Evolutionary conservation across 257 asterid species (phyloP).

Genomic region (Leptodermis oblonga): DNA sequence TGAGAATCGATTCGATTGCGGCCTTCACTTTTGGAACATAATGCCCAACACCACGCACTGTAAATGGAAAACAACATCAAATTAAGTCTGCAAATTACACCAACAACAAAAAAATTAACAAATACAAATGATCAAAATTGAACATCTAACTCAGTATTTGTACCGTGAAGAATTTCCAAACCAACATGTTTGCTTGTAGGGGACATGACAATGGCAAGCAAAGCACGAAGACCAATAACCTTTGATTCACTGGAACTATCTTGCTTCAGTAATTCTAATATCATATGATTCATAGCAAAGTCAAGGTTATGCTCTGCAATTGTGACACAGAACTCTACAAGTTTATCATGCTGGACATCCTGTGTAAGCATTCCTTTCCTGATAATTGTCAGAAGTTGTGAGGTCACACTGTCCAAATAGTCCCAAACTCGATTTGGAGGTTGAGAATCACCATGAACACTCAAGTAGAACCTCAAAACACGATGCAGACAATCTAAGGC

Average conservation of each 20-base stretch:
- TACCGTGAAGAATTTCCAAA: slow-evolving; percentile 96
- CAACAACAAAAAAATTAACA: slow-evolving; percentile 11
- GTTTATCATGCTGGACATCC: slow-evolving; percentile 97
- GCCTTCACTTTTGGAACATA: slow-evolving; percentile 97
- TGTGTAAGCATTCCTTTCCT: slow-evolving; percentile 95
- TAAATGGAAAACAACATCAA: slow-evolving; percentile 28
- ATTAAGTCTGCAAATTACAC: slow-evolving; percentile 19
- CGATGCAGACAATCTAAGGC: slow-evolving; percentile 98
- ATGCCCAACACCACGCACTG: slow-evolving; percentile 96
- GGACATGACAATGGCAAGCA: slow-evolving; percentile 97
- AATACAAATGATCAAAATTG: slow-evolving; percentile 14
- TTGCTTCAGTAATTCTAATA: slow-evolving; percentile 92
- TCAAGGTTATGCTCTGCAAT: slow-evolving; percentile 99
- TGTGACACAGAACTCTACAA: slow-evolving; percentile 94
- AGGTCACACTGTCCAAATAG: slow-evolving; percentile 94
- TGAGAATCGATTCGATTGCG: slow-evolving; percentile 87
- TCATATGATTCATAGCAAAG: slow-evolving; percentile 93
- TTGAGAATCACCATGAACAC: slow-evolving; percentile 91
- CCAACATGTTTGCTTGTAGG: slow-evolving; percentile 94
- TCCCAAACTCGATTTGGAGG: slow-evolving; percentile 98
- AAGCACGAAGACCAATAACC: slow-evolving; percentile 97
- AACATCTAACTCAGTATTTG: slow-evolving; percentile 23
- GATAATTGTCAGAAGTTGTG: slow-evolving; percentile 89
- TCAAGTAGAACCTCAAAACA: slow-evolving; percentile 86
- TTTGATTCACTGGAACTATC: slow-evolving; percentile 96